Evolutionary conservation across 169 alveolate species (phyloP), one percentile per base, ranked within the genome.

Genomic region (Theileria orientalis): DNA sequence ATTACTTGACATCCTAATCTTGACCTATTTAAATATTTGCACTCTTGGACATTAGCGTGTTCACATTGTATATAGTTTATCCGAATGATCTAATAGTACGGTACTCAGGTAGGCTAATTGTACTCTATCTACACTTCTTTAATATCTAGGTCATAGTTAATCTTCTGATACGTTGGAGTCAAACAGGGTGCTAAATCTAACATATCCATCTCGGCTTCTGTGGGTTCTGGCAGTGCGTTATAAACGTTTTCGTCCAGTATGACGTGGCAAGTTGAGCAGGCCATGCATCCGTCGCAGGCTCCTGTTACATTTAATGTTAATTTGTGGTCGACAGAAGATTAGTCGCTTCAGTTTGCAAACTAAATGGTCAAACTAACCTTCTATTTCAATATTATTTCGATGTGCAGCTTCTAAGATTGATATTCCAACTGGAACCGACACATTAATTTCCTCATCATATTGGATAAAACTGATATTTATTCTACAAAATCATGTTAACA

Each of bases 231-330:
- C 30, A 94, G 73, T 40, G 87, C 75, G 41, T 97, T 96, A 79
- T 94, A 96, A 29, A 93, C 69, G 44, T 93, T 86, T 75, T 94
- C 92, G 47, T 93, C 97, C 64, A 97, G 80, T 30, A 96, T 94
- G 2, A 97, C 98, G 84, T 97, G 99, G 75, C 99, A 97, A 0
- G 99, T 97, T 13, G 99, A 95, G 68, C 99, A 97, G 0, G 99
- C 99, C 44, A 93, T 84, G 51, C 94, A 89, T 37, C 95, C 97
- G 66, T 95, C 99, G 69, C 99, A 97, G 25, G 99, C 99, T 5
- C 99, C 99, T 94, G 91, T 14, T 40, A 23, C 32, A 46, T 3
- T 21, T n/a, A 40, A 25, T 33, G 11, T 11, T 5, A 59, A 8
- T 19, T 59, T 49, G 23, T 49, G 19, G 19, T 59, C n/a, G n/a